Conservation (phyloP, 139 green algal species). For the Edaphochlamys debaryana region DNA sequence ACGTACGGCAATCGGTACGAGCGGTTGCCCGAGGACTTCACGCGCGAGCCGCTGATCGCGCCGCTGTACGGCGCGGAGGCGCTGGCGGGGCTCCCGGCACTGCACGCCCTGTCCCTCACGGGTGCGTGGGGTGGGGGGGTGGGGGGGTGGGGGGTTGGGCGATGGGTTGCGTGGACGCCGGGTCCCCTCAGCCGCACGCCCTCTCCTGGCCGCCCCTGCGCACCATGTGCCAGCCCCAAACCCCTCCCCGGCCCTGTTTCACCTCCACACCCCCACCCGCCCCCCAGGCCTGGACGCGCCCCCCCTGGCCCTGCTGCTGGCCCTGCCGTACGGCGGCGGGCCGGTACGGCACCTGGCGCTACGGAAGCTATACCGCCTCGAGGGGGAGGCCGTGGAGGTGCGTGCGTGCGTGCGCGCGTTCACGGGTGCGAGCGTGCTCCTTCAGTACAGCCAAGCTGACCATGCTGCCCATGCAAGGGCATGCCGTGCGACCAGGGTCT, state of each 20-base stretch:
- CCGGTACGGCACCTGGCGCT: constrained; percentile 14
- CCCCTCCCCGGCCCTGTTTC: too few species aligned
- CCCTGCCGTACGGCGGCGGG: constrained; percentile 16
- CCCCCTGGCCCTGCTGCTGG: constrained; percentile 4
- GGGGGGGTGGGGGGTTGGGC: too few species aligned
- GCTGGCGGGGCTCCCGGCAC: constrained; percentile 13
- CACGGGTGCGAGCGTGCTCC: not conserved
- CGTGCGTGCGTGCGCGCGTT: not conserved
- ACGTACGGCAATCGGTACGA: constrained; percentile 10
- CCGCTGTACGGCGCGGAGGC: not conserved
- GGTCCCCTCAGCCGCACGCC: too few species aligned
- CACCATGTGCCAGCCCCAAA: too few species aligned
- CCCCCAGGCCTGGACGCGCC: constrained; percentile 22
- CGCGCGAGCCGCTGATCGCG: not conserved
- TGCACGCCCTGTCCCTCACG: constrained; percentile 19
- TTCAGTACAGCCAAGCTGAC: too few species aligned
- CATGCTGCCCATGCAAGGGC: too few species aligned
- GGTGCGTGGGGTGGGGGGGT: not conserved
- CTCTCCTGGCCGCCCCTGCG: too few species aligned
- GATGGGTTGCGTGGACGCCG: too few species aligned
- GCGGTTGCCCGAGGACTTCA: constrained; percentile 15
- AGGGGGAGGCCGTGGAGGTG: not conserved
- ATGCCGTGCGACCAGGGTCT: too few species aligned
- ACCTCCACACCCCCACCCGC: too few species aligned
- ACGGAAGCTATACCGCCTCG: constrained; percentile 3